Conservation (phyloP, 257 asterid genomes). For the Solanum phureja region DNA sequence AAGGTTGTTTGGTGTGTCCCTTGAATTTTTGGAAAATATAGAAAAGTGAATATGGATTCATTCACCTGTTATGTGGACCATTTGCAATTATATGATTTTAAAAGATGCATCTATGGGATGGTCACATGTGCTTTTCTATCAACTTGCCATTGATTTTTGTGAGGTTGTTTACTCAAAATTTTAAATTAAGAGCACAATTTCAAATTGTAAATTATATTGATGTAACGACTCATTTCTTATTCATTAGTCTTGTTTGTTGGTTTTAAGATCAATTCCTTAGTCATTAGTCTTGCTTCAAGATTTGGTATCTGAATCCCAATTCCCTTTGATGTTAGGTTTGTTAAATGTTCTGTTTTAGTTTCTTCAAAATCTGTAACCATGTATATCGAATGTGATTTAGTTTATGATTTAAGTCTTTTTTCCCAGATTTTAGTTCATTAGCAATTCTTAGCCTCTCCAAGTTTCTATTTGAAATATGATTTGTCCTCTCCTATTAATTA, state of each 20-base stretch:
- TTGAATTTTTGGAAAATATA: no score
- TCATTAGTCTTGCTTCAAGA: background rate
- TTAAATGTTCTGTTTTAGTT: background rate
- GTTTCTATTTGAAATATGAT: background rate
- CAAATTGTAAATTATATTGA: no score
- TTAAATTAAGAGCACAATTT: background rate
- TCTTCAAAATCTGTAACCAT: background rate
- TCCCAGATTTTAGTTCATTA: background rate
- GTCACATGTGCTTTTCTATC: background rate
- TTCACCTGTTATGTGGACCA: background rate
- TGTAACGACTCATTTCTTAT: background rate
- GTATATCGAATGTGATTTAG: background rate
- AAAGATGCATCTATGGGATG: background rate
- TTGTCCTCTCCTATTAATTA: background rate
- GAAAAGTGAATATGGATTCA: background rate
- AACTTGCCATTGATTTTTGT: background rate
- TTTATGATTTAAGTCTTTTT: background rate
- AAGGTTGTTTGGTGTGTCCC: background rate
- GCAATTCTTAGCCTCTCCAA: background rate
- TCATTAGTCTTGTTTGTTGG: background rate
- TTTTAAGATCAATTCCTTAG: no score
- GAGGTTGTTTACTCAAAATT: background rate
- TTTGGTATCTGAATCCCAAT: background rate
- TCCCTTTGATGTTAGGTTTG: background rate
- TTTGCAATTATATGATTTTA: background rate